These are phyloP conservation scores for Hericium alpestre DNA, from an alignment of 768 basidiomycete species.

Conservation along the genomic window DNA sequence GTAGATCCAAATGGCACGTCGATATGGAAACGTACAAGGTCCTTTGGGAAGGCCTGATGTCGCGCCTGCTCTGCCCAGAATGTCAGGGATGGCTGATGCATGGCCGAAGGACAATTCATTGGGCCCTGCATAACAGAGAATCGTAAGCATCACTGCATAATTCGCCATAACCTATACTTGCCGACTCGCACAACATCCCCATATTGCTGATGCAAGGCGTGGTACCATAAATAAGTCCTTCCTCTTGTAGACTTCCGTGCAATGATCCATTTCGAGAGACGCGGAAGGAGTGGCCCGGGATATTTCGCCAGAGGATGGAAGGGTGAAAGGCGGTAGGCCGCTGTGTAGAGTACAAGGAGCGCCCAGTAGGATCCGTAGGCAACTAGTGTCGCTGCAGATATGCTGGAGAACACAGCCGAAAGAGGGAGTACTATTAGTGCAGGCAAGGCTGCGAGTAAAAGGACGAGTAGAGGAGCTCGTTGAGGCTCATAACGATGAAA, in stretches of 20 bases:
- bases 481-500: too few relatives aligned
- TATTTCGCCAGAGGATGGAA: conserved; percentile 18
- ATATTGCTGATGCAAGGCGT: conserved; percentile 40
- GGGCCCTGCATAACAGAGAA: conserved; percentile 21
- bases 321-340: conserved; percentile 14
- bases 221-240: conserved; percentile 33
- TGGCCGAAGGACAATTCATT: conserved; percentile 48
- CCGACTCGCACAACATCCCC: conserved; percentile 47
- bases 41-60: conserved; percentile 44
- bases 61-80: conserved; percentile 29
- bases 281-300: conserved; percentile 12
- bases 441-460: neutral
- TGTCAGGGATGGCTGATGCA: conserved; percentile 29
- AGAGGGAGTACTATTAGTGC: neutral
- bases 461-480: neutral
- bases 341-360: conserved; percentile 5
- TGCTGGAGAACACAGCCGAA: too few relatives aligned
- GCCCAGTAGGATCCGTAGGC: neutral
- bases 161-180: too few relatives aligned
- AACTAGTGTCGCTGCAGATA: neutral
- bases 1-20: neutral
- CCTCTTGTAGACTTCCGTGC: conserved; percentile 7
- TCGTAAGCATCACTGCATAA: too few relatives aligned
- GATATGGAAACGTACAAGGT: conserved; percentile 29
- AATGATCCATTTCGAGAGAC: conserved; percentile 5